phyloP scores from a whole-genome alignment of 2,329 filamentous ascomycete genomes.

The Herpotrichia juniperi region DNA sequence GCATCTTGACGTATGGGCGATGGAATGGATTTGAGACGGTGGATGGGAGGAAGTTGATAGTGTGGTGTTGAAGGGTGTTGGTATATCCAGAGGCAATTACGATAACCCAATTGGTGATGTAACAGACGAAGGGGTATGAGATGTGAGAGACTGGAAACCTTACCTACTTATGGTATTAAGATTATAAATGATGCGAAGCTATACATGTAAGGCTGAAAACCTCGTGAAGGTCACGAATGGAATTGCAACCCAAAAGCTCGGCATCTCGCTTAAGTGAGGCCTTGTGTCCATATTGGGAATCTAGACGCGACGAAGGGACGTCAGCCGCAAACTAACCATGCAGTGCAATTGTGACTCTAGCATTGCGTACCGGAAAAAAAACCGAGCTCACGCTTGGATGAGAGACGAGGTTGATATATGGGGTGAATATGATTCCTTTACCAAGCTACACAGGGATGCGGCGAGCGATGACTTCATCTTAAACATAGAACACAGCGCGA shows the following conservation, averaged over 20 bases:
- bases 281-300: neutral
- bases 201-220: neutral
- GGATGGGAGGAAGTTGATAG: neutral
- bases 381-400: neutral
- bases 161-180: too few relatives aligned
- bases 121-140: neutral
- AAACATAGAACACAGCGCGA: too few relatives aligned
- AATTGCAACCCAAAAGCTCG: neutral
- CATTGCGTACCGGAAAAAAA: too few relatives aligned
- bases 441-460: too few relatives aligned
- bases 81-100: neutral
- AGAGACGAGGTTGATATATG: too few relatives aligned
- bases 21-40: neutral
- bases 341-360: neutral
- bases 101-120: neutral
- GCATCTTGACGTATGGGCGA: conserved; percentile 16
- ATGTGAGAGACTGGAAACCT: too few relatives aligned
- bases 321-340: neutral
- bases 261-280: neutral
- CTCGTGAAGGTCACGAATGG: too few relatives aligned
- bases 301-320: neutral
- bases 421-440: too few relatives aligned
- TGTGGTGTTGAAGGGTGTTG: neutral
- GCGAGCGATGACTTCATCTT: too few relatives aligned
- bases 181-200: neutral